Conservation (phyloP, 1,284 basidiomycete genomes). For the Tilletia walkeri region DNA sequence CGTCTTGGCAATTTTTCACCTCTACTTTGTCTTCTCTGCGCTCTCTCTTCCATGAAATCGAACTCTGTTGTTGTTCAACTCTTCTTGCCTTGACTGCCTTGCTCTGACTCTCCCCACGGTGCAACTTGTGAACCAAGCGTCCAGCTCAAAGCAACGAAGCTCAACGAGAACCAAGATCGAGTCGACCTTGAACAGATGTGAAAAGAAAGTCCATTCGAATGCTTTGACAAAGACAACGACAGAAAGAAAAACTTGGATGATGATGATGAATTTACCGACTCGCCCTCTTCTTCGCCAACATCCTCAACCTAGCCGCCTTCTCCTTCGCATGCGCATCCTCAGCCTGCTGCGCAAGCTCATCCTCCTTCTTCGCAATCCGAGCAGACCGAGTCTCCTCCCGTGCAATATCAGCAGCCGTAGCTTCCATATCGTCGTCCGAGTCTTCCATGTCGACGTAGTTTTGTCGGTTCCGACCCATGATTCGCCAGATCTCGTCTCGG, state of each 20-base stretch:
- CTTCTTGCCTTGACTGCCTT: too few relatives aligned
- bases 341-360: conserved; percentile 39
- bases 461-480: conserved; percentile 46
- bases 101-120: too few relatives aligned
- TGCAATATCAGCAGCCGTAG: conserved; percentile 41
- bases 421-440: conserved; percentile 46
- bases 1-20: conserved; percentile 18
- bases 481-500: conserved; percentile 45
- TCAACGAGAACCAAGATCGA: too few relatives aligned
- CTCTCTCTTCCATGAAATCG: not conserved
- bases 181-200: not conserved
- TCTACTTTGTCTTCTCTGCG: not conserved
- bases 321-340: conserved; percentile 36
- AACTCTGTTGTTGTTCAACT: not conserved
- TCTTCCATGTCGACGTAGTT: conserved; percentile 47
- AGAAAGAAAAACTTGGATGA: too few relatives aligned
- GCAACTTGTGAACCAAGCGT: too few relatives aligned
- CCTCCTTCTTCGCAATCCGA: conserved; percentile 39
- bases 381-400: conserved; percentile 46
- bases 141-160: too few relatives aligned
- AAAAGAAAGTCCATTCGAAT: not conserved
- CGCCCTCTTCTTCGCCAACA: not conserved
- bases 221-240: too few relatives aligned
- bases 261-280: not conserved
- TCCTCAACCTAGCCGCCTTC: conserved; percentile 28